These are phyloP conservation scores for Colletotrichum nymphaeae DNA, from an alignment of 2,329 filamentous ascomycete genomes.

Conservation along the genomic window DNA sequence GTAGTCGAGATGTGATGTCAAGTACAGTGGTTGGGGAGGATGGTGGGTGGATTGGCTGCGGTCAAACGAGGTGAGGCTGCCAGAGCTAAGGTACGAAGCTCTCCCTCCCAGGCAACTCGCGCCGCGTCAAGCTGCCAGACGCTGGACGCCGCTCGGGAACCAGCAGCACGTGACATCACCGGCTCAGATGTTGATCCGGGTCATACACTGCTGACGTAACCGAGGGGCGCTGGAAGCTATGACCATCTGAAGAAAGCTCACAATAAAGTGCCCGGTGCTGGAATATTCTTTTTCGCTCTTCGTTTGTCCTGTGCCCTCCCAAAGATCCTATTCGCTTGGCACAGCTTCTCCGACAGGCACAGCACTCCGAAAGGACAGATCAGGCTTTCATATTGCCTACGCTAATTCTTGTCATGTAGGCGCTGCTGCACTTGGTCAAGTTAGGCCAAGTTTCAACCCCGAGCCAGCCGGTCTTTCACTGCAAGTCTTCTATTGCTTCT, in stretches of 20 bases:
- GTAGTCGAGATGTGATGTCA: slow-evolving; percentile 1
- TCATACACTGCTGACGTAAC: slow-evolving; percentile 7
- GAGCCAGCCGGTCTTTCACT: background rate
- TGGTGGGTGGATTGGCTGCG: slow-evolving; percentile 26
- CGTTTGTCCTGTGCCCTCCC: background rate
- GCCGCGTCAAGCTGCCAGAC: slow-evolving; percentile 38
- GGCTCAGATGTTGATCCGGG: slow-evolving; percentile 16
- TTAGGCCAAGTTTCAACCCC: slow-evolving; percentile 13
- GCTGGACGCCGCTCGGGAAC: background rate
- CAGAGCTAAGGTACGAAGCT: slow-evolving; percentile 33
- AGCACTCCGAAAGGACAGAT: slow-evolving; percentile 16
- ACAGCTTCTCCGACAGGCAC: background rate
- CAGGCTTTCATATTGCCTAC: background rate
- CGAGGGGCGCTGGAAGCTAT: slow-evolving; percentile 9
- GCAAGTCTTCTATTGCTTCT: background rate
- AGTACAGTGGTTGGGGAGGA: slow-evolving; percentile 15
- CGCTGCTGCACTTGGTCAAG: slow-evolving; percentile 12
- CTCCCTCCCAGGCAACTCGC: slow-evolving; percentile 38
- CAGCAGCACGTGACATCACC: slow-evolving; percentile 14
- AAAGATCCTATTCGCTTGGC: slow-evolving; percentile 9
- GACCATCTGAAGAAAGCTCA: slow-evolving; percentile 22
- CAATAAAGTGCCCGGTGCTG: slow-evolving; percentile 31
- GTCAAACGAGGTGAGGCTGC: slow-evolving; percentile 37
- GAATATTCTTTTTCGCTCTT: slow-evolving; percentile 29
- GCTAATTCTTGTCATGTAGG: slow-evolving; percentile 30